Conservation (phyloP, 2,329 filamentous ascomycete genomes). For the Fusarium camptoceras region DNA sequence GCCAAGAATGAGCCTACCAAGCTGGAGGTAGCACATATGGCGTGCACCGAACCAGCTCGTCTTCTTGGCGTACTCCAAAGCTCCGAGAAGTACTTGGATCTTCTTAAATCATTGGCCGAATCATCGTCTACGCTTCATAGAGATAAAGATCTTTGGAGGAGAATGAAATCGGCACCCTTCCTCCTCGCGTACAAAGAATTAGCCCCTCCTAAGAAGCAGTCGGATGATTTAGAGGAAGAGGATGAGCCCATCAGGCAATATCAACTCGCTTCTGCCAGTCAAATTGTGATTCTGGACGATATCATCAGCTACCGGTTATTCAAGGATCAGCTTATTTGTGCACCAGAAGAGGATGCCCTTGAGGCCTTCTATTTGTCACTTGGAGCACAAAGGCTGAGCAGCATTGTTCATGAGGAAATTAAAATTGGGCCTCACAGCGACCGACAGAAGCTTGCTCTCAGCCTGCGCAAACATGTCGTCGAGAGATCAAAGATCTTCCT, state of each 20-base stretch:
- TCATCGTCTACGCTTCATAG: conserved; percentile 76
- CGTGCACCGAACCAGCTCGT: conserved; percentile 85
- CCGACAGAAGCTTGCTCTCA: conserved; percentile 75
- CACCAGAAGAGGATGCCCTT: conserved; percentile 87
- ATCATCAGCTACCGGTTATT: conserved; percentile 91
- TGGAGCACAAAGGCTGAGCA: conserved; percentile 80
- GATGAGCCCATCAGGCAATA: conserved; percentile 78
- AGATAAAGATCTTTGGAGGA: conserved; percentile 81
- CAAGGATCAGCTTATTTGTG: conserved; percentile 83
- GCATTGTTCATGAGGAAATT: conserved; percentile 81
- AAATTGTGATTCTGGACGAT: conserved; percentile 86
- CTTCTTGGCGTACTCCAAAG: conserved; percentile 83
- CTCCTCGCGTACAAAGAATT: conserved; percentile 87
- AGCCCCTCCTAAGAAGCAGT: conserved; percentile 59
- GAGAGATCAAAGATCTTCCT: conserved; percentile 92
- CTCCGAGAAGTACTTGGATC: conserved; percentile 85
- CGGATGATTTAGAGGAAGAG: conserved; percentile 68
- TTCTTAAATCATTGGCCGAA: conserved; percentile 85
- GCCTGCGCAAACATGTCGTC: conserved; percentile 82
- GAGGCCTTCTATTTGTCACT: conserved; percentile 88
- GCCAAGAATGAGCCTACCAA: conserved; percentile 93
- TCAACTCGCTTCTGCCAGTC: conserved; percentile 76
- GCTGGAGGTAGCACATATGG: conserved; percentile 82
- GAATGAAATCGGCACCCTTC: conserved; percentile 80
- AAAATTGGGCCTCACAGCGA: conserved; percentile 74